Conservation (phyloP, 2,329 filamentous ascomycete genomes). For the Aspergillaceae sp. region DNA sequence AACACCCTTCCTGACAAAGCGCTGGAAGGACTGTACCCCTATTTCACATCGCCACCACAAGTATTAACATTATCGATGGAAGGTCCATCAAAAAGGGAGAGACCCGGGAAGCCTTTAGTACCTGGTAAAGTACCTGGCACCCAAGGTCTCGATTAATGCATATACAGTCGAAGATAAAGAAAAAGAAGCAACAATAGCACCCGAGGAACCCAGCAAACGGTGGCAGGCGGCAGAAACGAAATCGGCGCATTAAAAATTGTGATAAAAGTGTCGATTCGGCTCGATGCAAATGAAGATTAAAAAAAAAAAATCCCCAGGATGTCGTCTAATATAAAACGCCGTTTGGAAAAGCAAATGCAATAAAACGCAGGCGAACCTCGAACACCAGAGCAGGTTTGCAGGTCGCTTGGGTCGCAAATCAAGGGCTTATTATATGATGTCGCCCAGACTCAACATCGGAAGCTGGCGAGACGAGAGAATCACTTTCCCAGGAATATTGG, state of each 20-base stretch:
- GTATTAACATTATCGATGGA: constrained; percentile 36
- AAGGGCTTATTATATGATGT: constrained; percentile 16
- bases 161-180: constrained; percentile 28
- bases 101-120: neutral
- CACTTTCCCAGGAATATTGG: constrained; percentile 40
- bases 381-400: constrained; percentile 2
- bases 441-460: constrained; percentile 34
- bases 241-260: constrained; percentile 25
- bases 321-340: constrained; percentile 31
- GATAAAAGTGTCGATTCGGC: constrained; percentile 30
- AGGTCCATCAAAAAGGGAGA: constrained; percentile 8
- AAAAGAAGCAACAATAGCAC: constrained; percentile 7
- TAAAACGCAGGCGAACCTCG: constrained; percentile 10
- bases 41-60: constrained; percentile 12
- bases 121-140: constrained; percentile 12
- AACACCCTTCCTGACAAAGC: constrained; percentile 1
- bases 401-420: constrained; percentile 2
- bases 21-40: too few relatives aligned
- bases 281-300: constrained; percentile 30
- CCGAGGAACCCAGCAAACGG: constrained; percentile 1
- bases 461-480: constrained; percentile 27
- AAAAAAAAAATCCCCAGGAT: constrained; percentile 15
- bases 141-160: constrained; percentile 15
- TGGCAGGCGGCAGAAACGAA: constrained; percentile 11
- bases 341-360: constrained; percentile 24